A percentile compares a stretch with the other conserved stretches of the same genome.
Evolutionary conservation across 2,329 filamentous ascomycete species (phyloP).

Genomic region (Talaromyces sp.): DNA sequence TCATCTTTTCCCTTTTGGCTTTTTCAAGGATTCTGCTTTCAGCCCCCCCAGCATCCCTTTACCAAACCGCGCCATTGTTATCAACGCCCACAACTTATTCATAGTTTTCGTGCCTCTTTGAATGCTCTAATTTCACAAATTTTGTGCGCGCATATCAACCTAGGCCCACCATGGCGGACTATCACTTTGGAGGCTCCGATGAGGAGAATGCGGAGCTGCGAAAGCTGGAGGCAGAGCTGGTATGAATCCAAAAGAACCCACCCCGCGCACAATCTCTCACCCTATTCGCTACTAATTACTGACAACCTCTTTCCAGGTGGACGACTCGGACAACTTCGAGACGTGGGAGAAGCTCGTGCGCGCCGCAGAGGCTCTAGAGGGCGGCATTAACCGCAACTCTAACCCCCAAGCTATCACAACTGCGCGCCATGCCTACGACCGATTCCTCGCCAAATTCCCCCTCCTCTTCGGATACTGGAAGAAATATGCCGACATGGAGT

Average conservation of each 20-base stretch:
- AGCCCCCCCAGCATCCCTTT: slow-evolving; percentile 14
- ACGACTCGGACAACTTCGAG: slow-evolving; percentile 88
- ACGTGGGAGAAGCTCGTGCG: slow-evolving; percentile 91
- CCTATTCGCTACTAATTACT: slow-evolving; percentile 1
- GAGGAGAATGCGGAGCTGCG: slow-evolving; percentile 82
- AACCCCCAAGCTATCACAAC: slow-evolving; percentile 89
- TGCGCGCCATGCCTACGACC: slow-evolving; percentile 84
- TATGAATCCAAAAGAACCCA: slow-evolving; percentile 50
- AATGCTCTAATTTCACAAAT: neutral
- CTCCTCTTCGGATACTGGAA: slow-evolving; percentile 99
- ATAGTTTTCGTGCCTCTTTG: slow-evolving; percentile 5
- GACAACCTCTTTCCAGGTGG: slow-evolving; percentile 46
- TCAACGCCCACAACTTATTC: slow-evolving; percentile 7
- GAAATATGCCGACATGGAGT: slow-evolving; percentile 97
- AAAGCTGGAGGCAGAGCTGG: slow-evolving; percentile 76
- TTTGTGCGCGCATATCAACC: slow-evolving; percentile 1
- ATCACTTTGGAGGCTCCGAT: slow-evolving; percentile 72
- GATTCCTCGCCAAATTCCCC: slow-evolving; percentile 91
- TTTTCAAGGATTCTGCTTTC: slow-evolving; percentile 15
- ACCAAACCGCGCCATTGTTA: slow-evolving; percentile 18
- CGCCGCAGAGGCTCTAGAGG: slow-evolving; percentile 81
- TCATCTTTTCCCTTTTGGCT: slow-evolving; percentile 12
- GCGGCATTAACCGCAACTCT: slow-evolving; percentile 93
- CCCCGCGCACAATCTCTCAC: neutral
- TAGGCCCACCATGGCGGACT: slow-evolving; percentile 56